Conservation (phyloP, 2,329 filamentous ascomycete genomes). For the Ploettnerulaceae sp. region DNA sequence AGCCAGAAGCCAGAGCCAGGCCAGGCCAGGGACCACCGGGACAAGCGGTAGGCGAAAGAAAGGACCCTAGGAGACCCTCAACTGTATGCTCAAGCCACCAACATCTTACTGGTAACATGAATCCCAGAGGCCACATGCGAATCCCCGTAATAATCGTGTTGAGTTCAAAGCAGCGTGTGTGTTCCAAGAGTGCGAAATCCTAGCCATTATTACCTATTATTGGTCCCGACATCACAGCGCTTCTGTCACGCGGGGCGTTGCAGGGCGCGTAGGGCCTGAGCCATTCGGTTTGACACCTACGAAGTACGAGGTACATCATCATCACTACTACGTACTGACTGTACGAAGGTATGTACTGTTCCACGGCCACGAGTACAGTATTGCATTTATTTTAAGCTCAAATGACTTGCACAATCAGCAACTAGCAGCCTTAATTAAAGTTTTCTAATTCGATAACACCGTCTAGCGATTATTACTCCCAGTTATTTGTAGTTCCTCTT, state of each 20-base stretch:
- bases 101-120: slow-evolving; percentile 3
- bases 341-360: neutral
- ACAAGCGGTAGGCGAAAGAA: neutral
- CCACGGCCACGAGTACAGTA: too few relatives aligned
- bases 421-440: neutral
- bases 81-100: neutral
- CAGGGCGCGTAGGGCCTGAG: slow-evolving; percentile 28
- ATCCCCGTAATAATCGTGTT: neutral
- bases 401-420: slow-evolving; percentile 7
- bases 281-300: neutral
- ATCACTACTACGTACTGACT: too few relatives aligned
- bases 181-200: slow-evolving; percentile 26
- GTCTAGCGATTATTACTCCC: neutral
- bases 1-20: neutral
- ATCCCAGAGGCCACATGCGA: slow-evolving; percentile 16
- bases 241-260: slow-evolving; percentile 29
- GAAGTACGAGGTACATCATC: too few relatives aligned
- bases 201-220: too few relatives aligned
- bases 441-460: neutral
- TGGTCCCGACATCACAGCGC: slow-evolving; percentile 18
- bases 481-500: neutral
- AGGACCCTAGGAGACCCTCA: too few relatives aligned
- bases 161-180: slow-evolving; percentile 28
- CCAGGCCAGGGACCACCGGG: neutral
- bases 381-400: neutral